Base-by-base conservation (phyloP, 2,329 filamentous ascomycete genomes). In the Hypoxylon sp. region DNA sequence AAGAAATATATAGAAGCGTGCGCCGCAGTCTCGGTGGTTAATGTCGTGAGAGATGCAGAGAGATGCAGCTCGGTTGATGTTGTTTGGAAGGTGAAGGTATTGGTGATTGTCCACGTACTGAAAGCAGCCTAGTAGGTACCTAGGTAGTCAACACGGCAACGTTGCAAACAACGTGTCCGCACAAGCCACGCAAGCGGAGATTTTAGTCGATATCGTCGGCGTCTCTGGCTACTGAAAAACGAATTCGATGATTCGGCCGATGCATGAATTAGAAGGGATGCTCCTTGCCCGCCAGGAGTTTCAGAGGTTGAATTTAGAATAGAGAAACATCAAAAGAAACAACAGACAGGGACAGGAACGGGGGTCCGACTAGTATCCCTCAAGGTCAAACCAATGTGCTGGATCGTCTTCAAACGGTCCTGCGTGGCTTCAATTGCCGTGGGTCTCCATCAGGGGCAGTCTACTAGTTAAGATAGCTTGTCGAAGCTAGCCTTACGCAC, bases 351-450 rank as follows among this genome's bases (percentile, higher is more conserved):
- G 51, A 57, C 39, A 52, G 50, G 16, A 57, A 65, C 47, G 52
- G 67, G 63, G 67, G 21, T 43, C 37, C 67, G 29, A 60, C 47
- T 56, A 48, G 57, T 61, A 67, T 64, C 53, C 48, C 21, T 63
- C 55, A 51, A 55, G 41, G 19, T 63, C 43, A 21, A 56, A 57
- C 61, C 37, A 53, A 43, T 52, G 63, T 34, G 12, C 46, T 57
- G n/a, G 67, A 66, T 61, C 43, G 32, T 63, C 59, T 19, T 61
- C 56, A 27, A 48, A 56, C 37, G 37, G 32, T 59, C 45, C 41
- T 59, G 59, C 64, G 57, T 54, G 53, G 50, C 46, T 61, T 45
- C 58, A 68, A 66, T 60, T 66, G 43, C 62, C 58, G 66, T 65
- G 58, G 62, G 50, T 62, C 58, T 39, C 16, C 11, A 45, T 63